A percentile compares a stretch with the other conserved stretches of the same genome.
Evolutionary conservation across 2,329 filamentous ascomycete species (phyloP).

Genomic region (Colletotrichum magnum): DNA sequence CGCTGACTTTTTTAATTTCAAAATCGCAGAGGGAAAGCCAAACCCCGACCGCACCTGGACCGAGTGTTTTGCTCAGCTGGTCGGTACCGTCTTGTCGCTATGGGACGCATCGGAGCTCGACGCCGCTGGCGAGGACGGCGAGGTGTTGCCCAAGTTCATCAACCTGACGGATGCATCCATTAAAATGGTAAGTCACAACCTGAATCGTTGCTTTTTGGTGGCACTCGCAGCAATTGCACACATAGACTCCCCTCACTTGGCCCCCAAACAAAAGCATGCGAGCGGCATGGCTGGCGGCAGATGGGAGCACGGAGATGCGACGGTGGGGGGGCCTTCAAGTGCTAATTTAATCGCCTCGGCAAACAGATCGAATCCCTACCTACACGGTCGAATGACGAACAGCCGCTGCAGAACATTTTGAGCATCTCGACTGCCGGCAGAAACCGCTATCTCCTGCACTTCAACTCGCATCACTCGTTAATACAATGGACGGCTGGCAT

Average conservation of each 20-base stretch:
- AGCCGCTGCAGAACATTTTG: slow-evolving; percentile 92
- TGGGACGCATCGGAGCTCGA: slow-evolving; percentile 97
- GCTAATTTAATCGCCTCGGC: slow-evolving; percentile 35
- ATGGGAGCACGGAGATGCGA: slow-evolving; percentile 5
- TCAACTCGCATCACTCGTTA: slow-evolving; percentile 93
- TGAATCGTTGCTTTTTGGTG: not conserved
- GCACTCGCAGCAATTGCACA: slow-evolving; percentile 11
- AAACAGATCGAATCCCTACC: slow-evolving; percentile 87
- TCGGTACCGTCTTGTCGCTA: slow-evolving; percentile 92
- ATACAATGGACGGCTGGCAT: slow-evolving; percentile 98
- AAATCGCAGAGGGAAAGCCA: slow-evolving; percentile 80
- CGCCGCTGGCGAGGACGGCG: slow-evolving; percentile 84
- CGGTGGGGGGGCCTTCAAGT: slow-evolving; percentile 18
- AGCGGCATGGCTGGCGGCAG: not conserved
- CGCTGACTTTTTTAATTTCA: slow-evolving; percentile 11
- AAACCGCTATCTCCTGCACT: slow-evolving; percentile 95
- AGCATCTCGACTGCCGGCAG: slow-evolving; percentile 96
- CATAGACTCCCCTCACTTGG: not conserved
- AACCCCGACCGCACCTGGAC: slow-evolving; percentile 92
- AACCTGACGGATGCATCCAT: slow-evolving; percentile 98
- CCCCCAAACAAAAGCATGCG: no score
- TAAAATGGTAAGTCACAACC: slow-evolving; percentile 81
- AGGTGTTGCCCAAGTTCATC: slow-evolving; percentile 92
- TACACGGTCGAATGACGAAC: slow-evolving; percentile 81
- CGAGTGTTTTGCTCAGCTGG: slow-evolving; percentile 96